Percentiles rank a stretch among this genome's conserved stretches.
phyloP scores from a whole-genome alignment of 2,329 filamentous ascomycete genomes.

The Diaporthe sp. region DNA sequence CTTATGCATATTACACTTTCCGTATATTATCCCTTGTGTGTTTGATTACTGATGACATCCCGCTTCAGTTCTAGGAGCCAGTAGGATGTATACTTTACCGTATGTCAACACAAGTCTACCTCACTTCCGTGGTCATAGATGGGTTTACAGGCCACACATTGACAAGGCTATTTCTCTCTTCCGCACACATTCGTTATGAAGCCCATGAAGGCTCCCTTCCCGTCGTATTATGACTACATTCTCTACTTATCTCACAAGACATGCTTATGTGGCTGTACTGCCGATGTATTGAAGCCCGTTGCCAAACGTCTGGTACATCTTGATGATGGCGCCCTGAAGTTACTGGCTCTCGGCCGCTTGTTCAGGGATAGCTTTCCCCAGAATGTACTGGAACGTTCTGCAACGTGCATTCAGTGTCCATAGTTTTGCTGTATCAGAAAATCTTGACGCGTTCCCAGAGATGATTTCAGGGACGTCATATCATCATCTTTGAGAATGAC shows the following conservation, averaged over 20 bases:
- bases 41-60: too few relatives aligned
- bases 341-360: neutral
- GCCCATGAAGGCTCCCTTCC: neutral
- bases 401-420: neutral
- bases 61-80: neutral
- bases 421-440: neutral
- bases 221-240: fast-evolving
- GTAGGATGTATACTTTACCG: neutral
- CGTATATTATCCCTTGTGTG: too few relatives aligned
- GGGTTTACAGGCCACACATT: too few relatives aligned
- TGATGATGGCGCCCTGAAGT: neutral
- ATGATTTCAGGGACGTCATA: neutral
- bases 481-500: neutral
- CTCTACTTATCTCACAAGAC: neutral
- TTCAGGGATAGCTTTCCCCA: neutral
- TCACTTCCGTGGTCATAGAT: too few relatives aligned
- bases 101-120: neutral
- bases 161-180: neutral
- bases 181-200: neutral
- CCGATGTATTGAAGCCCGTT: neutral
- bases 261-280: neutral
- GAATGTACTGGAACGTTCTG: neutral
- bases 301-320: neutral
- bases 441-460: neutral
- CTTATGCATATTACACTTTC: neutral